Percentiles rank a stretch among this genome's conserved stretches.
Evolutionary conservation across 208 protist genomes (phyloP).

Genomic region (Wallacemonas collosoma): DNA sequence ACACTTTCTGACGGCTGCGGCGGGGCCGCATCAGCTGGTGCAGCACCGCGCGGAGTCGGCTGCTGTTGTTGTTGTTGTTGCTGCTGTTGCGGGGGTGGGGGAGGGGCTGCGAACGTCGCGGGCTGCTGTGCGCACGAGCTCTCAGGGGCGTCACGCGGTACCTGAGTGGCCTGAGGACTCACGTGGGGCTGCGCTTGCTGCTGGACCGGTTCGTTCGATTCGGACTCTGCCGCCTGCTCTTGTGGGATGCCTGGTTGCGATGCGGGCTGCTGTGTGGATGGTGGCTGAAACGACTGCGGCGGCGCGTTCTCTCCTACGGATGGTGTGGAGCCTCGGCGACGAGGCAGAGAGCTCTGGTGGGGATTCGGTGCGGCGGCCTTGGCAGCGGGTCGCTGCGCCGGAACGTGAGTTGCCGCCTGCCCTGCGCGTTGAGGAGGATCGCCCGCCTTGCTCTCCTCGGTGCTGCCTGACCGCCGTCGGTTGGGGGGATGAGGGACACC

Average conservation of each 20-base stretch:
- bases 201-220: background rate
- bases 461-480: conserved; percentile 9
- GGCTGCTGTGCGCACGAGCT: conserved; percentile 7
- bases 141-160: background rate
- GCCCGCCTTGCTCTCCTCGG: conserved; percentile 15
- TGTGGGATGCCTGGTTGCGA: background rate
- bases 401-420: background rate
- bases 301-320: conserved; percentile 15
- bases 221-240: too few species aligned
- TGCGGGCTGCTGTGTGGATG: conserved; percentile 11
- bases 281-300: conserved; percentile 2
- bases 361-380: background rate
- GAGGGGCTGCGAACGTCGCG: background rate
- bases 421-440: background rate
- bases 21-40: background rate
- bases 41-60: background rate
- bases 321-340: background rate
- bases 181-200: conserved; percentile 16
- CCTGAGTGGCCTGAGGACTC: conserved; percentile 11
- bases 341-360: conserved; percentile 8
- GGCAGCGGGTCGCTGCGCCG: background rate
- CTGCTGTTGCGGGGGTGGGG: background rate
- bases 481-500: background rate
- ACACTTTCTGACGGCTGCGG: conserved; percentile 2
- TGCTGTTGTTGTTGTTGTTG: conserved; percentile 17